Evolutionary conservation across 1,284 basidiomycete species (phyloP), one percentile per base, ranked within the genome.

Genomic region (Apiotrichum domesticum): DNA sequence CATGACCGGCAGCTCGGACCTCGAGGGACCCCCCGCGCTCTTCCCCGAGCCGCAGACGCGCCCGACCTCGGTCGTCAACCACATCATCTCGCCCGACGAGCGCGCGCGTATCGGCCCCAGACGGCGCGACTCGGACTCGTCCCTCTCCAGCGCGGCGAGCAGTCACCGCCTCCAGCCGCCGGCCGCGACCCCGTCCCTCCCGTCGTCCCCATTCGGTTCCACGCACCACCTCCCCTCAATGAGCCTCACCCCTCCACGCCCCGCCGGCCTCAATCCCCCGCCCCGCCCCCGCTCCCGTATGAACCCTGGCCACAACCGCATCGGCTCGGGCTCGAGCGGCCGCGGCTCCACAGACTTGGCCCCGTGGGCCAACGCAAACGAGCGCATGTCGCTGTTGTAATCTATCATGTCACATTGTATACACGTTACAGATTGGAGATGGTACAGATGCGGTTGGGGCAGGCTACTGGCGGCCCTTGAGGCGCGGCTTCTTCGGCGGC

Each of bases 71-170:
- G 35, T 54, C 3, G 55, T 57, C 11, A 51, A 53, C 7, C 51
- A 59, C 15, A 62, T 62, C 29, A 62, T 62, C 8, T 55, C 61
- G 8, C 61, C 61, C 3, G 53, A 54, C 13, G 61, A 62, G 44
- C 57, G 61, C 5, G 52, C 61, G 1, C 43, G 32, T 8, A 62
- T 62, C 15, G 50, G 50, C 9, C 32, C 35, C 14, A 34, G 40
- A 4, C 42, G 50, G 1, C 21, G 5, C 39, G 52, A 46, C 37
- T 53, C 52, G 15, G 6, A 41, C 6, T 41, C 45, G 6, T 41
- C 39, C 1, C 37, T 47, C 35, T 21, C 21, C n/a, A 29, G 15
- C 11, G 35, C 9, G 10, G 13, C 15, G 21, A 29, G 37, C 10
- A 29, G 6, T 5, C 34, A 21, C 11, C n/a, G 14, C 6, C 46